phyloP scores from a whole-genome alignment of 2,329 filamentous ascomycete genomes.

The Geosmithia flava region DNA sequence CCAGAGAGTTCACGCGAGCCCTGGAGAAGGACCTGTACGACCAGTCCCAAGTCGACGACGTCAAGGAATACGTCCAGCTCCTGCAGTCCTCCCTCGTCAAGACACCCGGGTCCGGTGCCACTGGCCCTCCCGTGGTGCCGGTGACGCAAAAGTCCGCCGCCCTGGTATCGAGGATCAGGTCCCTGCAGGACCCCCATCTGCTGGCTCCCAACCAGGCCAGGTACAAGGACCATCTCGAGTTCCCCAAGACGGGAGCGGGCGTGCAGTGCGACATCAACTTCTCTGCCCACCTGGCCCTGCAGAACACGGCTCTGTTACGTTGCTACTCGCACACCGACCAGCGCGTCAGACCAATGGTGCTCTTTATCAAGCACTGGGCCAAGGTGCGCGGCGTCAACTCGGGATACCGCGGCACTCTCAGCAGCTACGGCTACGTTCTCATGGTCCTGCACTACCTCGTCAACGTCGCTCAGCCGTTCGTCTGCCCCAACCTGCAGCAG shows the following conservation, averaged over 20 bases:
- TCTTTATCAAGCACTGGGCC: conserved; percentile 88
- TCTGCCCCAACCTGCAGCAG: conserved; percentile 72
- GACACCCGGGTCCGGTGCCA: neutral
- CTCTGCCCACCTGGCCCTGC: conserved; percentile 67
- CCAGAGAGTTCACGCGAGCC: conserved; percentile 40
- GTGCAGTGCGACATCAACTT: conserved; percentile 92
- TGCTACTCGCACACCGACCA: conserved; percentile 73
- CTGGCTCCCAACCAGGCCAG: conserved; percentile 35
- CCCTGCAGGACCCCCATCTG: conserved; percentile 35
- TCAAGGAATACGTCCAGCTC: conserved; percentile 37
- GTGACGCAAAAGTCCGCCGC: conserved; percentile 16
- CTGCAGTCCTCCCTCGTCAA: conserved; percentile 26
- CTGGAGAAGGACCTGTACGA: conserved; percentile 35
- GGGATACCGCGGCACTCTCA: conserved; percentile 73
- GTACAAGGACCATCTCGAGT: conserved; percentile 55
- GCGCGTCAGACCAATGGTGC: conserved; percentile 63
- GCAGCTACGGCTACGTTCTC: conserved; percentile 81
- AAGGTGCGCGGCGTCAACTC: conserved; percentile 78
- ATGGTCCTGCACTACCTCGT: conserved; percentile 89
- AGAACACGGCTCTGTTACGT: conserved; percentile 72
- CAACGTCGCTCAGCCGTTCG: conserved; percentile 68
- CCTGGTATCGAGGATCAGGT: conserved; percentile 25
- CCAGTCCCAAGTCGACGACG: conserved; percentile 16
- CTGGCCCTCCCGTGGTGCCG: conserved; percentile 16
- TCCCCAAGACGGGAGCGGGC: conserved; percentile 64